Conservation (phyloP, 495 filamentous ascomycete species). For the Penicillium desertorum region DNA sequence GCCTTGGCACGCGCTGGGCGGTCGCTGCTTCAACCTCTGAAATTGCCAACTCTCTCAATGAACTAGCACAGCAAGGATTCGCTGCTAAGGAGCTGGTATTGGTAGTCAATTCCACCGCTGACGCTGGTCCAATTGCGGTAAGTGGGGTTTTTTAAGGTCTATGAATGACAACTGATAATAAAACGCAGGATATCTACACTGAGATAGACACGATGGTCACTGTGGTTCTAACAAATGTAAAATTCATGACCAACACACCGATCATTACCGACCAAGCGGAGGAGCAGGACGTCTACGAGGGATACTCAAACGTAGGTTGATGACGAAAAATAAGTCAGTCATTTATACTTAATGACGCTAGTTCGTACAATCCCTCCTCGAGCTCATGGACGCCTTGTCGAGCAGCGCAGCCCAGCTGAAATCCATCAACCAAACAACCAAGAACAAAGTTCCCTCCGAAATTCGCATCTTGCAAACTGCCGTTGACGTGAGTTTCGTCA, state of each 20-base stretch:
- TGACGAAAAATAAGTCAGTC: conserved; percentile 3
- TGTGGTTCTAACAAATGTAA: conserved; percentile 14
- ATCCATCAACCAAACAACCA: conserved; percentile 15
- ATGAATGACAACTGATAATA: conserved; percentile 11
- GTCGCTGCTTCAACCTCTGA: conserved; percentile 14
- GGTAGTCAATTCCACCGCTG: conserved; percentile 13
- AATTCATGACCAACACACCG: conserved; percentile 12
- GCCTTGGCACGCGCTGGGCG: conserved; percentile 8
- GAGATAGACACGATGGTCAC: conserved; percentile 16
- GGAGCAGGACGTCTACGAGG: conserved; percentile 15
- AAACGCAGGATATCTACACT: conserved; percentile 12
- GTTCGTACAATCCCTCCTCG: conserved; percentile 19
- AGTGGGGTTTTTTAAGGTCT: conserved; percentile 2
- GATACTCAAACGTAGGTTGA: conserved; percentile 19
- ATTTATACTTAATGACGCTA: conserved; percentile 8
- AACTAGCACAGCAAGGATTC: conserved; percentile 18
- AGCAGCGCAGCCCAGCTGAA: conserved; percentile 18
- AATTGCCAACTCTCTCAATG: conserved; percentile 20
- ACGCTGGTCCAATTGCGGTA: conserved; percentile 17
- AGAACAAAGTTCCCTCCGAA: conserved; percentile 12
- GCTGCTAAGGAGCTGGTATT: conserved; percentile 12
- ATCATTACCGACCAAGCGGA: conserved; percentile 13
- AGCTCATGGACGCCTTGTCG: conserved; percentile 17
- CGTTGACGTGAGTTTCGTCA: conserved; percentile 4
- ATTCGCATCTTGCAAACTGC: conserved; percentile 12